Base-by-base conservation (phyloP, 1,284 basidiomycete species). In the Sanghuangporus baumii region DNA sequence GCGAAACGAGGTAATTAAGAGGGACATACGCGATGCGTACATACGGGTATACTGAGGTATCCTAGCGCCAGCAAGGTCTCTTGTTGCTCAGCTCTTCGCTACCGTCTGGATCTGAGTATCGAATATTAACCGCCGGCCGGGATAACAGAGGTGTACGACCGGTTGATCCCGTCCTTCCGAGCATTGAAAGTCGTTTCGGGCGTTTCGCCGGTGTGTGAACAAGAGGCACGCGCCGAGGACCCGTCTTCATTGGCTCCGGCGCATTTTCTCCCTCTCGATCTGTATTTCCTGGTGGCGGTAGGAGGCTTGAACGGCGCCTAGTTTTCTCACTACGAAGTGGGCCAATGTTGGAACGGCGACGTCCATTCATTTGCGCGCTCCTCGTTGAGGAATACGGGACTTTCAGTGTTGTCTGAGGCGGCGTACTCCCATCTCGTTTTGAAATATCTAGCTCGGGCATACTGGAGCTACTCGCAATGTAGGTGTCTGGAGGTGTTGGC, bases 291-390 rank as follows among this genome's bases (percentile, higher is more conserved):
- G 63, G 78, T 67, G 86, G 82, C 11, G 87, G 86, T 36, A 92
- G 89, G 77, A 90, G 74, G 70, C 91, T 93, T 46, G 90, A 91
- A 59, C 90, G 79, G 65, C 89, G 77, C 66, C 89, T 76, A 16
- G 75, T 75, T 72, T 89, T 89, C 72, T 92, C 90, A 65, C 75
- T 79, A 31, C 89, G 83, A 70, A 86, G 69, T 12, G 86, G 82
- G 3, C 90, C 90, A 61, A 91, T 81, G 67, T 86, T 87, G 34
- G 91, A 93, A 56, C 86, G 81, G 65, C 91, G 78, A 64, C 89
- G 79, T 12, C 72, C 72, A 52, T 46, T 18, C 37, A 43, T 59
- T 66, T 67, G 26, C 16, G 16, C 31, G 14, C 34, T 54, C 69
- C 77, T 82, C 59, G 66, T 71, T 37, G 71, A 70, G 18, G 74